These are phyloP conservation scores for Xanthoceras sorbifolium DNA, from an alignment of 345 rosid genomes.

Conservation along the genomic window DNA sequence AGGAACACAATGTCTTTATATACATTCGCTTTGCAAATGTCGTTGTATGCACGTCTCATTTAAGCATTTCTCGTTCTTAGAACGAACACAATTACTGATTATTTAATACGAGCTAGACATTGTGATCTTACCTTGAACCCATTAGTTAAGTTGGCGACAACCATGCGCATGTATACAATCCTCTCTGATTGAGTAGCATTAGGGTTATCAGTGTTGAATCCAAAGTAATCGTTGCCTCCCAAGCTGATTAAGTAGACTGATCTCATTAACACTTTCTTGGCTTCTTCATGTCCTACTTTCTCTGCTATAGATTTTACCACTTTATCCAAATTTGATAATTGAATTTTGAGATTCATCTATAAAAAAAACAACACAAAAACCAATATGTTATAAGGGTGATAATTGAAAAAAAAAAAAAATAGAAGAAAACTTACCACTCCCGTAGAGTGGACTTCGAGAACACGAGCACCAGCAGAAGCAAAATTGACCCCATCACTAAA, in stretches of 20 bases:
- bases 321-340: slow-evolving; percentile 25
- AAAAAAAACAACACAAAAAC: background rate
- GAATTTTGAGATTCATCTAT: slow-evolving; percentile 27
- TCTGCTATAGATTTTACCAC: slow-evolving; percentile 17
- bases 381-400: no score
- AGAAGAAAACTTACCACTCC: background rate
- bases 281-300: slow-evolving; percentile 19
- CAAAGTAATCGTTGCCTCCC: slow-evolving; percentile 36
- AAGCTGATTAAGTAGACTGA: slow-evolving; percentile 32
- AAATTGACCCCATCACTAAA: slow-evolving; percentile 23
- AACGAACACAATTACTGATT: background rate
- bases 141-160: slow-evolving; percentile 23
- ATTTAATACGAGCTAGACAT: no score
- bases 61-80: no score
- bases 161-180: slow-evolving; percentile 13
- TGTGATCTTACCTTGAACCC: background rate
- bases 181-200: slow-evolving; percentile 1
- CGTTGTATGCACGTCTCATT: no score
- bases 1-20: no score
- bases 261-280: slow-evolving; percentile 9
- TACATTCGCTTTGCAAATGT: no score
- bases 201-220: background rate
- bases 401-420: no score
- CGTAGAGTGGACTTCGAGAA: background rate
- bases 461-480: slow-evolving; percentile 28